phyloP scores from a whole-genome alignment of 1,284 basidiomycete species.

The Heliocybe sulcata region DNA sequence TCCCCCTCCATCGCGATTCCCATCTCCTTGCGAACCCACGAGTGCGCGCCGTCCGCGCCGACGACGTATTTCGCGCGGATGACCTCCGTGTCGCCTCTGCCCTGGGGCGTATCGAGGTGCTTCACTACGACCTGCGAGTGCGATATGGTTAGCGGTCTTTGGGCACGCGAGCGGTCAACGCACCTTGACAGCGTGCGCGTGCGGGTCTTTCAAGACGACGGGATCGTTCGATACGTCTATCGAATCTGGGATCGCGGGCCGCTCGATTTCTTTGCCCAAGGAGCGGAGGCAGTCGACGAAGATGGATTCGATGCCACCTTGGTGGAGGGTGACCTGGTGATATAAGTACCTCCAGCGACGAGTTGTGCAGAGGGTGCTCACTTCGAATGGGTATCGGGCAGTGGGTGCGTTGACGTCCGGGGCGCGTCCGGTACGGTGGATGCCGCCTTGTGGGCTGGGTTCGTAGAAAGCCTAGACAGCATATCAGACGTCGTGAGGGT shows the following conservation, averaged over 20 bases:
- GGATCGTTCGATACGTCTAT: constrained; percentile 43
- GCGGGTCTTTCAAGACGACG: constrained; percentile 30
- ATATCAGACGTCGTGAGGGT: too few relatives aligned
- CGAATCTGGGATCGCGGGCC: constrained; percentile 47
- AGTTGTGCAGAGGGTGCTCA: not conserved
- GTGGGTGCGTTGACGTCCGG: constrained; percentile 49
- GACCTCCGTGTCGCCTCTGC: constrained; percentile 30
- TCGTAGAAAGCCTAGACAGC: constrained; percentile 62
- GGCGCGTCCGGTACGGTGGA: constrained; percentile 57
- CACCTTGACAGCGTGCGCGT: constrained; percentile 52
- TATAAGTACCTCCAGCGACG: not conserved
- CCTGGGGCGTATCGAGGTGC: constrained; percentile 17
- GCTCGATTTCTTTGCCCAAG: constrained; percentile 48
- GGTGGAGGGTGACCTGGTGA: constrained; percentile 58
- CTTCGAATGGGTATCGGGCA: constrained; percentile 63
- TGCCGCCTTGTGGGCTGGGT: constrained; percentile 49
- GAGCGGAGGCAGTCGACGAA: constrained; percentile 56
- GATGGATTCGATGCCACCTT: constrained; percentile 66
- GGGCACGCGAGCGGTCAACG: too few relatives aligned
- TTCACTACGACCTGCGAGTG: not conserved
- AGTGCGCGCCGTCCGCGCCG: constrained; percentile 69
- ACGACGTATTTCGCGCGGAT: constrained; percentile 49
- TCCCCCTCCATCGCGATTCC: constrained; percentile 73
- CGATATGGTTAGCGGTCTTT: too few relatives aligned
- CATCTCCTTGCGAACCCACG: constrained; percentile 71